Base-by-base conservation (phyloP, 805 yeast genomes). In the Vanderwaltozyma verrucispora region DNA sequence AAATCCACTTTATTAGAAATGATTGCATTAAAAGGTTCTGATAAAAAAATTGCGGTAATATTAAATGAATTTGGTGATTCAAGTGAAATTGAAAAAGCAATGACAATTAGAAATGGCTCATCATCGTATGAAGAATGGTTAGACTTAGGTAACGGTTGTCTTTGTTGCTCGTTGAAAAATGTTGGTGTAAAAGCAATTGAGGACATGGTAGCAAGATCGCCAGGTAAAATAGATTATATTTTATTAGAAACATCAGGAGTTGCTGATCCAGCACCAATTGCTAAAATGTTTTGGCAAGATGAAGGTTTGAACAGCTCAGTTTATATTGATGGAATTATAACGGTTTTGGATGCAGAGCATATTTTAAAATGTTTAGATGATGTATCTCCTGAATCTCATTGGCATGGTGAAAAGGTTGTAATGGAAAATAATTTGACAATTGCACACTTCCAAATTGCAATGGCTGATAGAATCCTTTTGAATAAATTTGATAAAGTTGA, bases 241-340 rank as follows among this genome's bases (percentile, higher is more conserved):
- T 57, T 92, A 18, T 64, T 92, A 37, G 98, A 92, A 54, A 92
- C 98, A 0, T 86, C 95, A 0, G 98, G 98, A 0, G 71, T 92
- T 13, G 98, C 98, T 0, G 97, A 92, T 54, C 98, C 98, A 0
- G 96, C 88, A 0, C 97, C 97, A 0, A 86, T 92, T 20, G 96
- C 96, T 4, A 75, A 78, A 45, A 89, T 89, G 96, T 92, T 92
- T 60, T 92, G 98, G 98, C 69, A 88, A 23, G 98, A 92, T 56
- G 89, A 84, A 18, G 96, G 88, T 0, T 65, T 92, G 40, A 71
- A 79, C 13, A 78, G 95, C 4, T 79, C 77, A 47, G 86, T 92
- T 2, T 83, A 84, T 55, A 79, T 92, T 24, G 97, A 89, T 59
- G 95, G 95, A 0, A 85, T 89, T 5, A 72, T 92, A 12, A 82